These are phyloP conservation scores for Canna indica DNA, from an alignment of 176 grass and related monocot species.

Conservation along the genomic window DNA sequence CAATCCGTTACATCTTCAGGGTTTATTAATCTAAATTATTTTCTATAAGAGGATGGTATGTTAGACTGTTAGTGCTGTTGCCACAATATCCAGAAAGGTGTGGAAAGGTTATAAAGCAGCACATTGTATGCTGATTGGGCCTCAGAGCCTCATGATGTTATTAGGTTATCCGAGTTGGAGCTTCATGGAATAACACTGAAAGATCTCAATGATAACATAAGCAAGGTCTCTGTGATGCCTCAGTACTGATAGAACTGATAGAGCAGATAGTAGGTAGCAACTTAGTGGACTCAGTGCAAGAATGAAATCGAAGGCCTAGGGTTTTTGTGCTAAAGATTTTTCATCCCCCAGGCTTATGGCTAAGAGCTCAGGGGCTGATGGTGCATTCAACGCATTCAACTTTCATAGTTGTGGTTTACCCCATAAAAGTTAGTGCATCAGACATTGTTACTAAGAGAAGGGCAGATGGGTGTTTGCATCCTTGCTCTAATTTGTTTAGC, in stretches of 20 bases:
- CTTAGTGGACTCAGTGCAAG: background rate
- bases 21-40: background rate
- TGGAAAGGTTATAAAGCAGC: background rate
- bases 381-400: background rate
- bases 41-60: background rate
- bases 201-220: background rate
- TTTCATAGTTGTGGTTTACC: too few relatives aligned
- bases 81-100: background rate
- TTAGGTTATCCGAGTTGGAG: background rate
- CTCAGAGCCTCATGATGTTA: background rate
- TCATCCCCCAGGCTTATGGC: background rate
- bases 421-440: background rate
- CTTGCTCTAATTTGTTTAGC: background rate
- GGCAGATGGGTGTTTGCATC: background rate
- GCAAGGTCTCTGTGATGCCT: background rate
- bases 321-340: background rate
- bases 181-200: background rate
- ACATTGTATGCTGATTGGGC: background rate
- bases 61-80: background rate
- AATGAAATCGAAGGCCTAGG: background rate
- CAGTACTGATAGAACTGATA: background rate
- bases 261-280: background rate
- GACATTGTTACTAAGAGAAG: background rate
- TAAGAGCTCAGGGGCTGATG: background rate
- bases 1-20: background rate